phyloP scores from a whole-genome alignment of 176 grass and related monocot species.

The Musa beccarii region DNA sequence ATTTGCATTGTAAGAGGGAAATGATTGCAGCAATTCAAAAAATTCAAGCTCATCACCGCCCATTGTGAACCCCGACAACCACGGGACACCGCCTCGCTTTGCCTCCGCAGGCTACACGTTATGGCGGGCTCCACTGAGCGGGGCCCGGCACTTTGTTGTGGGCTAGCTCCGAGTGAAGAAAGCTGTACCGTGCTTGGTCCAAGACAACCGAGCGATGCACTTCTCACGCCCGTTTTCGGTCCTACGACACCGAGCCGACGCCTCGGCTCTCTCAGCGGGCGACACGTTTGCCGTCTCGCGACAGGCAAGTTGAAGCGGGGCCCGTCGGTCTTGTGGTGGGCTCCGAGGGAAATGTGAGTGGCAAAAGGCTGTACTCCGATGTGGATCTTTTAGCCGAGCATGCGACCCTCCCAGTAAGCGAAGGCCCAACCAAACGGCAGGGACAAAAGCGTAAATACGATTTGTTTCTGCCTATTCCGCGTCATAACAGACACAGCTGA shows the following conservation, averaged over 20 bases:
- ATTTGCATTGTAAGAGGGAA: too few relatives aligned
- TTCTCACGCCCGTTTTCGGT: too few relatives aligned
- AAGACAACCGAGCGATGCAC: too few relatives aligned
- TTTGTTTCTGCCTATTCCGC: neutral
- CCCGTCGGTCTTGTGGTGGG: too few relatives aligned
- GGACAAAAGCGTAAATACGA: neutral
- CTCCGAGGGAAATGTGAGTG: too few relatives aligned
- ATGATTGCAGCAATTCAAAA: neutral
- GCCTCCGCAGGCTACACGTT: neutral
- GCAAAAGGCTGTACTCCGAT: too few relatives aligned
- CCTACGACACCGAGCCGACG: too few relatives aligned
- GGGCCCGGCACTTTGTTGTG: neutral
- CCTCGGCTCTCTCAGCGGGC: too few relatives aligned
- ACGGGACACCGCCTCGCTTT: neutral
- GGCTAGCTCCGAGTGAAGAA: neutral
- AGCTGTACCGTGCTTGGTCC: neutral
- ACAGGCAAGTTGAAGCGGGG: too few relatives aligned
- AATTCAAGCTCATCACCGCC: neutral
- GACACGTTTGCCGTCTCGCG: too few relatives aligned
- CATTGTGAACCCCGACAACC: neutral
- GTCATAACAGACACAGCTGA: constrained; percentile 6
- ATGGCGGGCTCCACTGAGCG: neutral
- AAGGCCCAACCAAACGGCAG: neutral
- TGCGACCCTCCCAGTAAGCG: too few relatives aligned
- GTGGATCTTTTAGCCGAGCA: too few relatives aligned